phyloP scores from a whole-genome alignment of 2,329 filamentous ascomycete species.

The Zopfia rhizophila region DNA sequence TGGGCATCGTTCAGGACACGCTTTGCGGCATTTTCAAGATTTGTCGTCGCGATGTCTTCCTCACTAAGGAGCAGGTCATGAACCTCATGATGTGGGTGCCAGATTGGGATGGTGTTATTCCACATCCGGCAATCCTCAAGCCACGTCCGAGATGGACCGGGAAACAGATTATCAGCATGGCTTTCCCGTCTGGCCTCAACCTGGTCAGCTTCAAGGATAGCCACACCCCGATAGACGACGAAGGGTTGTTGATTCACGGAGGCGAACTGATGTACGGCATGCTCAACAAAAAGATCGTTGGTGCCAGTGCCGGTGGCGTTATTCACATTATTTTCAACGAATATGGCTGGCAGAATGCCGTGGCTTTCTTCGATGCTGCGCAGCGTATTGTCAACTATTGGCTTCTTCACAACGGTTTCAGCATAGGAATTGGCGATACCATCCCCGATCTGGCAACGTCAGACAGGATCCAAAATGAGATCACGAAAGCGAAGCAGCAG shows the following conservation, averaged over 20 bases:
- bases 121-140: slow-evolving; percentile 92
- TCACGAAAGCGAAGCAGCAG: slow-evolving; percentile 82
- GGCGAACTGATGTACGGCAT: slow-evolving; percentile 92
- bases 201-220: slow-evolving; percentile 68
- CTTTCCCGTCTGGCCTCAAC: slow-evolving; percentile 88
- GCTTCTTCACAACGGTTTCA: slow-evolving; percentile 95
- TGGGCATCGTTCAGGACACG: slow-evolving; percentile 99
- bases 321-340: slow-evolving; percentile 98
- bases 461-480: slow-evolving; percentile 81
- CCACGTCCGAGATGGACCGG: slow-evolving; percentile 95
- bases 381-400: slow-evolving; percentile 97
- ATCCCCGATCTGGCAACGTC: slow-evolving; percentile 91
- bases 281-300: slow-evolving; percentile 92
- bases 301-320: slow-evolving; percentile 88
- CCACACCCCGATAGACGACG: slow-evolving; percentile 76
- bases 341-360: slow-evolving; percentile 83
- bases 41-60: slow-evolving; percentile 89
- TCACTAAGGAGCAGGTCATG: slow-evolving; percentile 92
- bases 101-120: slow-evolving; percentile 95
- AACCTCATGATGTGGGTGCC: slow-evolving; percentile 98
- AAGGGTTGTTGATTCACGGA: slow-evolving; percentile 82
- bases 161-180: slow-evolving; percentile 96
- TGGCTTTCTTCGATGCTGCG: slow-evolving; percentile 94
- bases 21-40: slow-evolving; percentile 97
- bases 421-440: slow-evolving; percentile 97